Base-by-base conservation (phyloP, 345 rosid species). In the Carallia brachiata region DNA sequence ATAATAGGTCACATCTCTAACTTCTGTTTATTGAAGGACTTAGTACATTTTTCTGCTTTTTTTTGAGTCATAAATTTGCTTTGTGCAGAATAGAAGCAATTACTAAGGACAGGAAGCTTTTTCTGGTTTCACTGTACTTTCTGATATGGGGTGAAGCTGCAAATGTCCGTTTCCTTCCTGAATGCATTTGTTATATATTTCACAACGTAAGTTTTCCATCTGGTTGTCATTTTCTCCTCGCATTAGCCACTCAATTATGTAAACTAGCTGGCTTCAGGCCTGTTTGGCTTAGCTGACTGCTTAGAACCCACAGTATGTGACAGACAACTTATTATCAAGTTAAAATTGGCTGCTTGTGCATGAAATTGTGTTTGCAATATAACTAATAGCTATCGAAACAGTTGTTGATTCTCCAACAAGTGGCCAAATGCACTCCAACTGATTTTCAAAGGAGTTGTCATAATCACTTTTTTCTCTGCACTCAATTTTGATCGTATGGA, bases 61-160 rank as follows among this genome's bases (percentile, higher is more conserved):
- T 18, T 18, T 70, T 62, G 37, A 57, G 36, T 15, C 52, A 18
- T 31, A 34, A 32, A 1, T 16, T 18, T 57, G 44, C 74, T 71
- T 61, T 52, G 60, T 64, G 66, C 87, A 95, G 99, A 77, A 80
- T 88, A 53, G 87, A 90, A 79, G 99, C 98, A 62, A 89, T 95
- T 78, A 84, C 83, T 62, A 87, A 84, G 80, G 99, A 95, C 78
- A 85, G 96, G 77, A 95, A 95, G 81, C 88, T 95, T 75, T 92
- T 90, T 74, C 84, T 95, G 77, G 88, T 95, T 74, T 92, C 99
- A 39, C 79, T 95, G 55, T 95, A 95, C 83, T 92, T 90, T 77
- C 90, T 90, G 44, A 83, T 95, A 79, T 95, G 99, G 99, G 99
- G 99, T 34, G 99, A 95, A 85, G 98, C 97, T 78, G 99, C 98